A percentile compares a stretch with the other conserved stretches of the same genome.
These are phyloP conservation scores for Ophiostoma ips DNA, from an alignment of 2,329 filamentous ascomycete species.

Conservation along the genomic window DNA sequence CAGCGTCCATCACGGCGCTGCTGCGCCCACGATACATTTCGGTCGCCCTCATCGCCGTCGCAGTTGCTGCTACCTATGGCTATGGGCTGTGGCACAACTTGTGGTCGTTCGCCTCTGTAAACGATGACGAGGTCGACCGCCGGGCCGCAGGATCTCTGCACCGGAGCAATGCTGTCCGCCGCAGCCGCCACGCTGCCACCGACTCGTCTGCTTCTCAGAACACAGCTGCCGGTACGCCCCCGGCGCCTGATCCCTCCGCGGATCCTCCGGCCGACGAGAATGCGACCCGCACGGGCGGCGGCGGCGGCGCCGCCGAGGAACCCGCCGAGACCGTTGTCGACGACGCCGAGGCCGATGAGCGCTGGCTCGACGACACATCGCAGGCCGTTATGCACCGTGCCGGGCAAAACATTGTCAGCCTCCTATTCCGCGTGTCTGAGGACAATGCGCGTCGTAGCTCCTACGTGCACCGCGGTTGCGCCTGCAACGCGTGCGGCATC, in stretches of 20 bases:
- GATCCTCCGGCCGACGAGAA: background rate
- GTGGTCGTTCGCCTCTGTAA: too few relatives aligned
- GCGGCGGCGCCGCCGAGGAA: background rate
- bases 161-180: slow-evolving; percentile 13
- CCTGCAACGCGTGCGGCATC: slow-evolving; percentile 78
- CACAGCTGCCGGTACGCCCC: background rate
- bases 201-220: too few relatives aligned
- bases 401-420: slow-evolving; percentile 68
- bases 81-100: slow-evolving; percentile 10
- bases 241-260: background rate
- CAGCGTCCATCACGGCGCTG: slow-evolving; percentile 6
- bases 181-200: slow-evolving; percentile 9
- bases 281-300: background rate
- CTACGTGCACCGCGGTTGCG: slow-evolving; percentile 83
- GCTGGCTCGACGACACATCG: slow-evolving; percentile 33
- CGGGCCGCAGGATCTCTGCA: background rate
- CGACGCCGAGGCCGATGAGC: slow-evolving; percentile 28
- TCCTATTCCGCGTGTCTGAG: slow-evolving; percentile 86
- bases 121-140: too few relatives aligned
- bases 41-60: slow-evolving; percentile 11
- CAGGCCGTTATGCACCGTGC: slow-evolving; percentile 30
- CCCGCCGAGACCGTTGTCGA: slow-evolving; percentile 18
- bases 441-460: slow-evolving; percentile 79
- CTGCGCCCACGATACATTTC: slow-evolving; percentile 11
- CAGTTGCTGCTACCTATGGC: slow-evolving; percentile 11